Base-by-base conservation (phyloP, 2,329 filamentous ascomycete genomes). In the Fusarium clavum region DNA sequence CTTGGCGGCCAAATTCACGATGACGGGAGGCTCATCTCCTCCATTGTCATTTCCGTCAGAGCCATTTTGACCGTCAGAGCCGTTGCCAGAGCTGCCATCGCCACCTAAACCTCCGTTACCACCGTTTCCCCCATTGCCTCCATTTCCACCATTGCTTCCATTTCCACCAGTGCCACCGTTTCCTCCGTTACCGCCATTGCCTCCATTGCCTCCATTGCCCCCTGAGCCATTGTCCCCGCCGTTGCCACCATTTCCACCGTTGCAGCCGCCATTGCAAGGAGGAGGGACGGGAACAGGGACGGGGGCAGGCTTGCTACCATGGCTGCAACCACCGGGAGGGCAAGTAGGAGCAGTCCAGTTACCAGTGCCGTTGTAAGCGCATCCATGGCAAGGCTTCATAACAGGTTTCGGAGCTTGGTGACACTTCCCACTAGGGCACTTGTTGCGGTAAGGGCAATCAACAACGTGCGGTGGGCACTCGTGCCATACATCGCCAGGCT, bases 341-440 rank as follows among this genome's bases (percentile, higher is more conserved):
- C 69, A 72, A 16, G 45, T 64, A 30, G 69, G 69, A 43, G 69
- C 58, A 25, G 69, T 72, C 69, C 69, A 71, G 47, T 71, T 71
- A 10, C 65, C 48, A 11, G 61, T 61, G 2, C 56, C 46, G n/a
- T 69, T 66, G 7, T 51, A 30, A 27, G 46, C 44, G 16, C 69
- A 71, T n/a, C 69, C 64, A 11, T 43, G 51, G 20, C 69, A 71
- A 20, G 68, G 68, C 29, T 66, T 57, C 43, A 68, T 56, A 43
- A 66, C n/a, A 40, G 67, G 67, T 18, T 57, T 49, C 10, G 18
- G 32, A 9, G 14, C 41, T 32, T 55, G 53, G 11, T 44, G 54
- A 8, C 69, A 71, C n/a, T 52, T 58, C 3, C 69, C 69, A 30
- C 30, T 43, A 10, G 69, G 52, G 18, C 69, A 71, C 34, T 65